Conservation (phyloP, 2,329 filamentous ascomycete species). For the Malbranchea zuffiana region DNA sequence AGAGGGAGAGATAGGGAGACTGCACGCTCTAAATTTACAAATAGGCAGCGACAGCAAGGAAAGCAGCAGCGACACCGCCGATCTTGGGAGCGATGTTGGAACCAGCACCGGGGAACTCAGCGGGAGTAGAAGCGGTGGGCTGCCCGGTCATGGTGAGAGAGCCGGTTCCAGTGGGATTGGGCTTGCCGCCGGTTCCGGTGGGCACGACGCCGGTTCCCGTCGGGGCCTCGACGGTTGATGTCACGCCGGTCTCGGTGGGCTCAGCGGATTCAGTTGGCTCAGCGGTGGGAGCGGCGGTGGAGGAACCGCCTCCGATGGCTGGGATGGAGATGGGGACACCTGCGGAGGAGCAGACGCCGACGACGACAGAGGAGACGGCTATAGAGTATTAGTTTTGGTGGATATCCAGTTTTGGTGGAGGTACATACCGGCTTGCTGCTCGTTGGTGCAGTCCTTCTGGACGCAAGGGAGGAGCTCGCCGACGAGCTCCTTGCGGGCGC, state of each 20-base stretch:
- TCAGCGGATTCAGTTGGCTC: conserved; percentile 4
- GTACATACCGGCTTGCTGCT: conserved; percentile 8
- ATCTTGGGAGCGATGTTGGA: conserved; percentile 12
- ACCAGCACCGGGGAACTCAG: conserved; percentile 13
- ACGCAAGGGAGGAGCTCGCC: conserved; percentile 38
- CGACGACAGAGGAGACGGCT: conserved; percentile 31
- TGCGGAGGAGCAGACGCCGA: conserved; percentile 25
- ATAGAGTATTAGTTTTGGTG: background rate
- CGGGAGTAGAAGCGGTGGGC: conserved; percentile 15
- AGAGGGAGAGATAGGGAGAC: background rate
- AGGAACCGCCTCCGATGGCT: conserved; percentile 16
- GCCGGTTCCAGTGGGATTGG: conserved; percentile 11
- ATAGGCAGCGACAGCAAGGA: conserved; percentile 26
- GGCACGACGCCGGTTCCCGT: conserved; percentile 1
- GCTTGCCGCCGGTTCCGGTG: conserved; percentile 10
- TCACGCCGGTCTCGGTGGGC: background rate
- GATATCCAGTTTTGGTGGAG: background rate
- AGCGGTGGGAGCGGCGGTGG: conserved; percentile 7
- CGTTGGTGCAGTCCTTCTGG: conserved; percentile 29
- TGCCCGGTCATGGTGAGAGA: conserved; percentile 12
- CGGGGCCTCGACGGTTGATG: background rate
- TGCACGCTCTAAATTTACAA: conserved; percentile 33
- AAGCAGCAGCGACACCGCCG: conserved; percentile 15
- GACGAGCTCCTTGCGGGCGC: conserved; percentile 36
- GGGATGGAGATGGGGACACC: conserved; percentile 31